Percentiles rank a stretch among this genome's conserved stretches.
These are phyloP conservation scores for Dothideomycetidae sp. DNA, from an alignment of 2,329 filamentous ascomycete genomes.

Conservation along the genomic window DNA sequence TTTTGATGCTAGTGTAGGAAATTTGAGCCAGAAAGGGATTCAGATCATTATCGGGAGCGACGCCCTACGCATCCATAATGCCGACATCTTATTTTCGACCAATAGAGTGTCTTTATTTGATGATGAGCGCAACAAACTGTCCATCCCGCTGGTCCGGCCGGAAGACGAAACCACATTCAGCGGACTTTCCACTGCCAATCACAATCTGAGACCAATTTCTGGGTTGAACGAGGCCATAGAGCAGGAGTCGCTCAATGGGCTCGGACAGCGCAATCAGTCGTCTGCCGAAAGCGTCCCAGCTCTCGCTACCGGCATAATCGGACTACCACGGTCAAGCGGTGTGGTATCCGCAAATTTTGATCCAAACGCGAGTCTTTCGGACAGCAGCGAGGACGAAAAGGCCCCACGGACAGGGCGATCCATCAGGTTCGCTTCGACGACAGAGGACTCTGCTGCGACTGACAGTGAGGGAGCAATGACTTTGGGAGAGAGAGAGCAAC, in stretches of 20 bases:
- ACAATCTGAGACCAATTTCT: not conserved
- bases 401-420: conserved; percentile 2
- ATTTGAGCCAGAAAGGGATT: conserved; percentile 41
- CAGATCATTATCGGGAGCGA: conserved; percentile 87
- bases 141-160: conserved; percentile 80
- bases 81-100: conserved; percentile 81
- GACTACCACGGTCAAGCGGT: not conserved
- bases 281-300: conserved; percentile 6
- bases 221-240: not conserved
- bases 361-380: conserved; percentile 11
- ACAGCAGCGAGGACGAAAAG: conserved; percentile 11
- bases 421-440: conserved; percentile 13
- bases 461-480: conserved; percentile 1
- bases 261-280: conserved; percentile 15
- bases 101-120: conserved; percentile 81
- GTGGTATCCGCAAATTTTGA: conserved; percentile 10
- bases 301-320: conserved; percentile 1
- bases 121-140: conserved; percentile 72
- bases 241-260: conserved; percentile 18
- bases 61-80: conserved; percentile 68
- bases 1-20: not conserved
- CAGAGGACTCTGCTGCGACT: conserved; percentile 7
- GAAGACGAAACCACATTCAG: conserved; percentile 76
- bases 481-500: not conserved
- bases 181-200: conserved; percentile 49